Percentiles rank a stretch among this genome's conserved stretches.
Evolutionary conservation across 2,329 filamentous ascomycete genomes (phyloP).

Genomic region (Colletotrichum sp.): DNA sequence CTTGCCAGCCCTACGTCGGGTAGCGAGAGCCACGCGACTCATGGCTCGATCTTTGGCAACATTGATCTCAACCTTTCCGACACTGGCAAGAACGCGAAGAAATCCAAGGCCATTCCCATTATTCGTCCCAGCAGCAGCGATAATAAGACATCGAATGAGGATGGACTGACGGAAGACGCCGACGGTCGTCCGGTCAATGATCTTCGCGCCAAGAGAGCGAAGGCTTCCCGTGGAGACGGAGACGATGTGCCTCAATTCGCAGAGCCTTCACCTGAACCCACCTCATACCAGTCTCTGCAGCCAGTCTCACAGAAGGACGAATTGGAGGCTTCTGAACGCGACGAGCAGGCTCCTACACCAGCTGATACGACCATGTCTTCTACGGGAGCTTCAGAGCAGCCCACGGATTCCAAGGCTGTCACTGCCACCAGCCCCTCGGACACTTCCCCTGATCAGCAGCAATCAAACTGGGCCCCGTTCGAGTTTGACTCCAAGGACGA

Average conservation of each 20-base stretch:
- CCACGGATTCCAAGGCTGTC: slow-evolving; percentile 54
- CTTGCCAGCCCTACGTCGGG: slow-evolving; percentile 51
- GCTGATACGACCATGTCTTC: slow-evolving; percentile 60
- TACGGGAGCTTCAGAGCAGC: slow-evolving; percentile 53
- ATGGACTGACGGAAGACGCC: slow-evolving; percentile 49
- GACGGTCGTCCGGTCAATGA: slow-evolving; percentile 67
- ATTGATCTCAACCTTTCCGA: slow-evolving; percentile 68
- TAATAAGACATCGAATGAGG: slow-evolving; percentile 30
- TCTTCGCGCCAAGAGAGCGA: slow-evolving; percentile 76
- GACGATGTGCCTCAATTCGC: slow-evolving; percentile 81
- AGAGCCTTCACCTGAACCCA: slow-evolving; percentile 41
- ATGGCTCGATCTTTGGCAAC: slow-evolving; percentile 69
- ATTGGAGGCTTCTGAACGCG: slow-evolving; percentile 17
- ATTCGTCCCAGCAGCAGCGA: slow-evolving; percentile 63
- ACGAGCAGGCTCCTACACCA: slow-evolving; percentile 47
- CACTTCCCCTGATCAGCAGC: slow-evolving; percentile 52
- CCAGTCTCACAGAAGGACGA: not conserved
- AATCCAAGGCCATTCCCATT: slow-evolving; percentile 85
- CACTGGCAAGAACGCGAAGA: slow-evolving; percentile 68
- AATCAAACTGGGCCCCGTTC: slow-evolving; percentile 62
- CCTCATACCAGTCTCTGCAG: slow-evolving; percentile 9
- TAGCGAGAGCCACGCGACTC: slow-evolving; percentile 44
- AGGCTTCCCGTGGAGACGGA: slow-evolving; percentile 66
- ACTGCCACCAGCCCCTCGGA: slow-evolving; percentile 56
- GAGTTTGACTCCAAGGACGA: slow-evolving; percentile 60